Evolutionary conservation across 768 basidiomycete genomes (phyloP).

Genomic region (Hygrophoropsis aurantiaca): DNA sequence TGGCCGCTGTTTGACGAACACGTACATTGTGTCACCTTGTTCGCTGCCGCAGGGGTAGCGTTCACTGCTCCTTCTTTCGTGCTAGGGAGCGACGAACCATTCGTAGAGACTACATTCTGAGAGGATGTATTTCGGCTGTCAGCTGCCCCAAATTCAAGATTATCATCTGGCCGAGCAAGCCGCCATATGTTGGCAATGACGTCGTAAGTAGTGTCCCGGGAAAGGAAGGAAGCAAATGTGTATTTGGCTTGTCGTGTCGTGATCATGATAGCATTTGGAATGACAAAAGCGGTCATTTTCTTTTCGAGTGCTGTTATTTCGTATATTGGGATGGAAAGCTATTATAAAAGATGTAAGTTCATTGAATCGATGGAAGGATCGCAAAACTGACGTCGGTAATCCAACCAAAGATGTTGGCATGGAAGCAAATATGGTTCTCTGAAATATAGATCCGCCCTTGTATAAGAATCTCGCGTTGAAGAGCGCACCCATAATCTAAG

Average conservation of each 20-base stretch:
- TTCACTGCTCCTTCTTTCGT: background rate
- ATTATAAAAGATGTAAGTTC: constrained; percentile 12
- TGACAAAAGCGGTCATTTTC: constrained; percentile 97
- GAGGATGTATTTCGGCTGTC: constrained; percentile 16
- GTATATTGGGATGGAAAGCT: constrained; percentile 87
- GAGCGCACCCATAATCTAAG: constrained; percentile 94
- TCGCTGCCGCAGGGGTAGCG: constrained; percentile 12
- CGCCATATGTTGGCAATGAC: constrained; percentile 97
- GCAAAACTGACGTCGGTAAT: constrained; percentile 85
- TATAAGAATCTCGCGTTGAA: constrained; percentile 94
- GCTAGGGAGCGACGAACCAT: constrained; percentile 11
- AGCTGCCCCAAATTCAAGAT: constrained; percentile 31
- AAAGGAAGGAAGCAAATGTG: constrained; percentile 94
- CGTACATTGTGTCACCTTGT: constrained; percentile 68
- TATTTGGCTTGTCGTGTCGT: constrained; percentile 83
- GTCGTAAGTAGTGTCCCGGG: constrained; percentile 94
- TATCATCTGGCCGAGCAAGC: constrained; percentile 72
- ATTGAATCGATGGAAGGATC: background rate
- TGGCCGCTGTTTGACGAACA: constrained; percentile 75
- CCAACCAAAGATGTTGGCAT: constrained; percentile 99
- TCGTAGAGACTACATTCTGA: constrained; percentile 18
- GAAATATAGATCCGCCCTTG: constrained; percentile 97
- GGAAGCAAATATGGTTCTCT: constrained; percentile 99
- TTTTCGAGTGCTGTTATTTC: constrained; percentile 89
- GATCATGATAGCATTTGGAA: constrained; percentile 93